phyloP scores from a whole-genome alignment of 257 asterid genomes.

The Fraxinus excelsior region DNA sequence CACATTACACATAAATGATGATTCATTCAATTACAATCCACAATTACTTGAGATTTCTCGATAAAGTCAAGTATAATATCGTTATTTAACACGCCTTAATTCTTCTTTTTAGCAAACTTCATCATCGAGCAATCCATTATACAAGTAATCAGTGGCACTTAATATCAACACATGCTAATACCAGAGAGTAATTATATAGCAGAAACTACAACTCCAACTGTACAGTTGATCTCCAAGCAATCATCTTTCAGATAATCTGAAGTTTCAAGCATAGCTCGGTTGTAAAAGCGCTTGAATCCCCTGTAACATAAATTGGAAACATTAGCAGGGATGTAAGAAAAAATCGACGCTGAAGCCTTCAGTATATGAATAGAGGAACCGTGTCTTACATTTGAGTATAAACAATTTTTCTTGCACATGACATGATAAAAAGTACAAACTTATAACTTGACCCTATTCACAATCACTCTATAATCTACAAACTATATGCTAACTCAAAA shows the following conservation, averaged over 20 bases:
- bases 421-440: not conserved
- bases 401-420: not conserved
- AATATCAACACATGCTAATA: too few species aligned
- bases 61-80: too few species aligned
- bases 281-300: slow-evolving; percentile 94
- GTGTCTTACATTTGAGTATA: not conserved
- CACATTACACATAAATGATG: too few species aligned
- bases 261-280: slow-evolving; percentile 79
- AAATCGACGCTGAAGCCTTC: slow-evolving; percentile 6
- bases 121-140: too few species aligned
- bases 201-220: slow-evolving; percentile 97
- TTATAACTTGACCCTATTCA: not conserved
- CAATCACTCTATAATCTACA: not conserved
- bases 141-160: too few species aligned
- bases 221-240: slow-evolving; percentile 94
- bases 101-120: too few species aligned
- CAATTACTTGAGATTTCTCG: too few species aligned
- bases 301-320: slow-evolving; percentile 37
- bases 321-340: not conserved
- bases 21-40: too few species aligned
- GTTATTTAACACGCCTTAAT: too few species aligned
- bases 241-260: slow-evolving; percentile 96
- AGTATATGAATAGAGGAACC: slow-evolving; percentile 1
- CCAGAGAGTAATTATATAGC: slow-evolving; percentile 51
- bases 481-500: not conserved